Evolutionary conservation across 164 flowering plant genomes (phyloP).

Genomic region (Chimonanthus praecox): DNA sequence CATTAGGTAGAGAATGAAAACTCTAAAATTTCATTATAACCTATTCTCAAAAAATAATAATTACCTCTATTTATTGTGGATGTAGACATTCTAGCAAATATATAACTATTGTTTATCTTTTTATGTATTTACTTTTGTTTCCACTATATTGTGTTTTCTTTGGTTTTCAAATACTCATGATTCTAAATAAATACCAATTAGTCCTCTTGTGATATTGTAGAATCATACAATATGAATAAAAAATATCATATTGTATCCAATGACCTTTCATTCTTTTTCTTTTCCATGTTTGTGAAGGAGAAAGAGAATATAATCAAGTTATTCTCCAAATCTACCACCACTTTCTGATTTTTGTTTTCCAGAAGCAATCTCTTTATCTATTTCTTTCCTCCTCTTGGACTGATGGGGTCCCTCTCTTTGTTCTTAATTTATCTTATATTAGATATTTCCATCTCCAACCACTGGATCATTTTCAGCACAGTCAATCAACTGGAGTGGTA

Average conservation of each 20-base stretch:
- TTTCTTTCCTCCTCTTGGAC: neutral
- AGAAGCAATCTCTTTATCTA: neutral
- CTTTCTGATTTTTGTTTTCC: neutral
- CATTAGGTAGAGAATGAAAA: too few relatives aligned
- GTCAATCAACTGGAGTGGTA: constrained; percentile 33
- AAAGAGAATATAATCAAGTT: neutral
- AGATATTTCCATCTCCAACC: constrained; percentile 68
- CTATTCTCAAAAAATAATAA: too few relatives aligned
- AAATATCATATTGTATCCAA: too few relatives aligned
- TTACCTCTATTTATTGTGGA: too few relatives aligned
- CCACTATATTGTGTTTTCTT: too few relatives aligned
- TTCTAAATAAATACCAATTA: neutral
- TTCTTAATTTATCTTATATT: too few relatives aligned
- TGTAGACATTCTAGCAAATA: too few relatives aligned
- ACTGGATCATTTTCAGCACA: constrained; percentile 45
- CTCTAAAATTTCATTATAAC: too few relatives aligned
- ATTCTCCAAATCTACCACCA: neutral
- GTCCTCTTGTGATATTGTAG: neutral
- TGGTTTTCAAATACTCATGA: neutral
- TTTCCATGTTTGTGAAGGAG: neutral
- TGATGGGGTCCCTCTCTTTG: neutral
- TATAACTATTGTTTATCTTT: too few relatives aligned
- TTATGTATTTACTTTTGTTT: too few relatives aligned
- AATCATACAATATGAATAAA: too few relatives aligned
- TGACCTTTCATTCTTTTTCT: too few relatives aligned